Evolutionary conservation across 768 basidiomycete genomes (phyloP).

Genomic region (Leccinum ochraceum): DNA sequence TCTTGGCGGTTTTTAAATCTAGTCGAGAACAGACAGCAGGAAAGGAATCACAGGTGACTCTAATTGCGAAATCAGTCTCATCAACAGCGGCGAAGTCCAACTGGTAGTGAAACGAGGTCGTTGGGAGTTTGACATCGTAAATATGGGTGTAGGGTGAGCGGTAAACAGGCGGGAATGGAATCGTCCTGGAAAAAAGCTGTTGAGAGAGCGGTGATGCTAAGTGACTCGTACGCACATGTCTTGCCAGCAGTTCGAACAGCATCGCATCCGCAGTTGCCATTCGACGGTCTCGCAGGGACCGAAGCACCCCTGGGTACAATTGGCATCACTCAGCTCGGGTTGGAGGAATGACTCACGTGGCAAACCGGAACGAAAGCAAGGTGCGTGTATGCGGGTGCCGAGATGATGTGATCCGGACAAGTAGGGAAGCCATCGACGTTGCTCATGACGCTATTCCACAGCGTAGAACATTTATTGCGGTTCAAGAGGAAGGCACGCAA

Average conservation of each 20-base stretch:
- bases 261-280: constrained; percentile 18
- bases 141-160: neutral
- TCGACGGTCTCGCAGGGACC: constrained; percentile 1
- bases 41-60: neutral
- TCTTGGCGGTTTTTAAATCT: neutral
- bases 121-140: neutral
- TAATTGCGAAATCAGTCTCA: too few relatives aligned
- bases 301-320: constrained; percentile 10
- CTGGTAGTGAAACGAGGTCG: neutral
- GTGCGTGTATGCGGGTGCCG: constrained; percentile 23
- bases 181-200: constrained; percentile 7
- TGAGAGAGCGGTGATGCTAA: neutral
- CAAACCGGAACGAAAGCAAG: constrained; percentile 34
- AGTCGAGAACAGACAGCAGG: neutral
- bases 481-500: constrained; percentile 23
- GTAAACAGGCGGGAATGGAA: too few relatives aligned
- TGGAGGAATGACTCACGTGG: constrained; percentile 24
- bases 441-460: constrained; percentile 32
- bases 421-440: constrained; percentile 28
- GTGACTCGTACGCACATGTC: constrained; percentile 9
- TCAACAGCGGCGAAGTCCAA: neutral
- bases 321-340: neutral
- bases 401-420: constrained; percentile 28
- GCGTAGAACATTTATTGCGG: constrained; percentile 9
- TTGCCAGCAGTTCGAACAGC: constrained; percentile 7